Evolutionary conservation across 2,329 filamentous ascomycete genomes (phyloP).

Genomic region (Trichoderma sp.): DNA sequence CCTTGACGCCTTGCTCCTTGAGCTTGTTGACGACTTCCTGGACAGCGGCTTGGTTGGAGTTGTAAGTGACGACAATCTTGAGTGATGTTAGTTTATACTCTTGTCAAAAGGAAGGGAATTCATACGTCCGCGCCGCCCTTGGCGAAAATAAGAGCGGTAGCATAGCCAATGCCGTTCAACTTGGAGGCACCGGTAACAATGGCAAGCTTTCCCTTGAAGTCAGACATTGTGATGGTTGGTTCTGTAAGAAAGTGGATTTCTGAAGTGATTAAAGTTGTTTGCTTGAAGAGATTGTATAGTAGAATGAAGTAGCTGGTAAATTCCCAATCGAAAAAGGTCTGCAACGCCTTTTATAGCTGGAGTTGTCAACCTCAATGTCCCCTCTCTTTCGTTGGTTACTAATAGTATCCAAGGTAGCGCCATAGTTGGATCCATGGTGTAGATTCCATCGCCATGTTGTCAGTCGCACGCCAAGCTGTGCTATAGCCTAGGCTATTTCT

Average conservation of each 20-base stretch:
- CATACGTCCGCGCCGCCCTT: constrained; percentile 52
- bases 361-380: not conserved
- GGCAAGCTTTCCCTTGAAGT: constrained; percentile 42
- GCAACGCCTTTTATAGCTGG: not conserved
- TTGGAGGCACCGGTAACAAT: constrained; percentile 59
- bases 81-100: not conserved
- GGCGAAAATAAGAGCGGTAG: constrained; percentile 58
- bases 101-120: not conserved
- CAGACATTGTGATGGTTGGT: not conserved
- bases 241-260: not conserved
- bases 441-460: not conserved
- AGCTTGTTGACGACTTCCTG: constrained; percentile 49
- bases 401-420: not conserved
- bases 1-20: constrained; percentile 34
- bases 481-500: not conserved
- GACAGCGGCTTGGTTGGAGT: constrained; percentile 47
- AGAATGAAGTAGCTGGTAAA: not conserved
- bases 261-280: not conserved
- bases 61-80: constrained; percentile 58
- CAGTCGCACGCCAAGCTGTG: not conserved
- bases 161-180: constrained; percentile 56
- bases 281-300: too few relatives aligned
- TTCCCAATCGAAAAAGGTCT: not conserved
- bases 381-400: not conserved
- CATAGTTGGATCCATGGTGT: not conserved